Conservation (phyloP, 1,284 basidiomycete genomes). For the Amylostereum areolatum region DNA sequence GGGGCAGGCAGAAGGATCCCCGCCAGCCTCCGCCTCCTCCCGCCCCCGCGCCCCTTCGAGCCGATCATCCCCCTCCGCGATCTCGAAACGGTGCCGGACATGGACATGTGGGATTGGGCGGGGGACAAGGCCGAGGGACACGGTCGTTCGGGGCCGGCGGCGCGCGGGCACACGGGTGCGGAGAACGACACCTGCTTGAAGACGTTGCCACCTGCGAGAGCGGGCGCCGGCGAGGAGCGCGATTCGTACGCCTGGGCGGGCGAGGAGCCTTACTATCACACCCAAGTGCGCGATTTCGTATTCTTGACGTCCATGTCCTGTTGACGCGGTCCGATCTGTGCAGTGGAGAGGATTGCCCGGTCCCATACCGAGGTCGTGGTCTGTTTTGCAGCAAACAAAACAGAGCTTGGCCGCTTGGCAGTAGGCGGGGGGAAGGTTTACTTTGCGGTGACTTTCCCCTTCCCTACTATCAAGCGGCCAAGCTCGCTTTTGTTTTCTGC, state of each 20-base stretch:
- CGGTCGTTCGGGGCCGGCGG: no score
- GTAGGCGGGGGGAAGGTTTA: no score
- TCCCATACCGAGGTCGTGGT: no score
- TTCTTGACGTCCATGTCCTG: not conserved
- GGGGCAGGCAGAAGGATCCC: conserved; percentile 7
- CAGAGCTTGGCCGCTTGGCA: no score
- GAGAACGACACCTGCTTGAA: not conserved
- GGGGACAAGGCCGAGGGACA: no score
- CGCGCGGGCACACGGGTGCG: not conserved
- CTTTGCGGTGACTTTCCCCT: no score
- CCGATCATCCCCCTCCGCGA: conserved; percentile 13
- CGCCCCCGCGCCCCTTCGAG: conserved; percentile 35
- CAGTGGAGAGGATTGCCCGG: no score
- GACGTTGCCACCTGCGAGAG: not conserved
- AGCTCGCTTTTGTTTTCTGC: no score
- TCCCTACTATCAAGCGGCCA: no score
- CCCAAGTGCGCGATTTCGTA: conserved; percentile 1
- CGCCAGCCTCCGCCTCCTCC: conserved; percentile 21
- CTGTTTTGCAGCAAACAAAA: no score
- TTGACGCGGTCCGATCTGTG: no score
- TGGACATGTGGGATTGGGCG: not conserved
- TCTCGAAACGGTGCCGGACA: not conserved
- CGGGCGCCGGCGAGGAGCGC: conserved; percentile 19
- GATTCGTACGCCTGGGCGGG: conserved; percentile 21
- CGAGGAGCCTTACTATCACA: conserved; percentile 9